Base-by-base conservation (phyloP, 176 grass and related monocot genomes). In the Tillandsia fasciculata region DNA sequence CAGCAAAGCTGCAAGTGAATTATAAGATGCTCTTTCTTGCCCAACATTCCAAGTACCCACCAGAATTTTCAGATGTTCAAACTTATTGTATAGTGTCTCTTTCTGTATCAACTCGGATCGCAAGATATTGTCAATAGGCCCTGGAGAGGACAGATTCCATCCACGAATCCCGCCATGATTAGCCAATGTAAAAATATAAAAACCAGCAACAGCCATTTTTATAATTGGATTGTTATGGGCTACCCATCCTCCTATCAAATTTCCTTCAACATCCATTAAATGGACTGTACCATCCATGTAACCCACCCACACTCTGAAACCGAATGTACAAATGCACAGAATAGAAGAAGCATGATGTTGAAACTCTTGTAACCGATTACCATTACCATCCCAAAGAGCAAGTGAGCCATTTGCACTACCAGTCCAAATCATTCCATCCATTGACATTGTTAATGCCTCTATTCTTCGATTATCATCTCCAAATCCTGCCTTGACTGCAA, bases 1-100 rank as follows among this genome's bases (percentile, higher is more conserved):
- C 59, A 94, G 68, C 90, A 86, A 89, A 65, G 68, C 70, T 75
- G 49, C 84, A 75, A 94, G 58, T 11, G 90, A 89, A 57, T 86
- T 81, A 67, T 49, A 63, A 79, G 80, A 83, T 76, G 90, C 80
- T 48, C 84, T 89, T 81, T 94, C 90, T 78, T 94, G 90, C 63
- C 86, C 90, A 75, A 94, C 90, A 86, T 94, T 94, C 90, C 90
- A 94, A 48, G 83, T 83, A 76, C 90, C 87, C 51, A 83, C 77
- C 33, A 94, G 72, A 52, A 89, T 70, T 75, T 94, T 89, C 67
- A 94, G 70, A 70, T 89, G 70, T 70, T 87, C 87, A 26, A 74
- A 49, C 10, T 52, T 82, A 63, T 64, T 89, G 79, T 84, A 94
- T 20, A 64, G 79, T 28, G 49, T 11, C 61, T 84, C 83, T 74